Evolutionary conservation across 768 basidiomycete genomes (phyloP).

Genomic region (Rossbeevera mucosa): DNA sequence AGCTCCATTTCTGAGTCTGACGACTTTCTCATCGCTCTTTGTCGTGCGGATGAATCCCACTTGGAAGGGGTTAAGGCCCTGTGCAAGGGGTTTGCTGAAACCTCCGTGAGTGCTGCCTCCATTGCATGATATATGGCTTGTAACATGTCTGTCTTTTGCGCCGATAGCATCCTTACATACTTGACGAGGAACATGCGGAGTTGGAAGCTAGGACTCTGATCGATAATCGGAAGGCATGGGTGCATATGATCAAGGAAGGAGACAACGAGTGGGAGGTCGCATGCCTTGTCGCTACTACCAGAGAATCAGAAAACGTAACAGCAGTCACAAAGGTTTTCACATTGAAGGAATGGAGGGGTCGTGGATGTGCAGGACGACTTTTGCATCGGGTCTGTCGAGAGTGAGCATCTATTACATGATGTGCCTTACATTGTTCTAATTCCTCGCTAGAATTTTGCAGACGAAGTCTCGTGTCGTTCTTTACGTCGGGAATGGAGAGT

Average conservation of each 20-base stretch:
- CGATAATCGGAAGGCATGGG: conserved; percentile 49
- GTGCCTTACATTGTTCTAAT: conserved; percentile 4
- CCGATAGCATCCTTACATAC: conserved; percentile 50
- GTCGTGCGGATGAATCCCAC: conserved; percentile 33
- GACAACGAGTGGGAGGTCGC: conserved; percentile 40
- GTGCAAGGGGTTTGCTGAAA: conserved; percentile 52
- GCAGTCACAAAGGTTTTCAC: conserved; percentile 75
- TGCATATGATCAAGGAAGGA: conserved; percentile 42
- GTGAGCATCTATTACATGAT: conserved; percentile 33
- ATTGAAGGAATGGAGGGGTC: conserved; percentile 43
- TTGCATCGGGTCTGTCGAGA: conserved; percentile 52
- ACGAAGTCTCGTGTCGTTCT: conserved; percentile 51
- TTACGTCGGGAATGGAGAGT: conserved; percentile 60
- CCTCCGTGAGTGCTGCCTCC: conserved; percentile 43
- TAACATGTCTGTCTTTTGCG: neutral
- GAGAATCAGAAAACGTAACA: conserved; percentile 52
- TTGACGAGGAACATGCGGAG: conserved; percentile 39
- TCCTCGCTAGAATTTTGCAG: conserved; percentile 28
- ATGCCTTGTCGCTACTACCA: conserved; percentile 64
- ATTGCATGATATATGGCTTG: neutral
- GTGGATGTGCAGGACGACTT: conserved; percentile 58
- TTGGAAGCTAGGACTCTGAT: conserved; percentile 53
- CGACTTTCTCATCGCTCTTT: conserved; percentile 25
- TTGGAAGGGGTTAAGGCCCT: conserved; percentile 37
- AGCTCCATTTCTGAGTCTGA: conserved; percentile 4